Base-by-base conservation (phyloP, 345 rosid genomes). In the Ceriops decandra region DNA sequence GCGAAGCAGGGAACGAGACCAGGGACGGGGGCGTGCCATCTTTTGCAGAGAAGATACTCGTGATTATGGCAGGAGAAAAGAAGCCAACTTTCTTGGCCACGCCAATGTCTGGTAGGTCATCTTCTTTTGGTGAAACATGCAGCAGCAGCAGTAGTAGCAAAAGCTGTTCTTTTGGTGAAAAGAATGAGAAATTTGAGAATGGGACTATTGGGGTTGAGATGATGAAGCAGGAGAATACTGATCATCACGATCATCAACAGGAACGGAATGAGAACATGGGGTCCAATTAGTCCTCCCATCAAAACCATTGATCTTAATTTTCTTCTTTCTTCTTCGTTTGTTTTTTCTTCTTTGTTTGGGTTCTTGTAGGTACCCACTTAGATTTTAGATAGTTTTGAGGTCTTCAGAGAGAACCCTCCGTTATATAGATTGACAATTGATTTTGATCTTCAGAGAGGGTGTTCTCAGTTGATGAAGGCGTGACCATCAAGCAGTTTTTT, bases 31-130 rank as follows among this genome's bases (percentile, higher is more conserved):
- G 32, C 67, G 60, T 51, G 74, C 60, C 21, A 81, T 56, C 72
- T 42, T 72, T 81, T 60, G 93, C 89, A 53, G 97, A 88, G 75
- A 93, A 88, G 83, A 73, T 90, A 5, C 61, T 90, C 74, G 98
- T 93, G 47, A 86, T 93, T 51, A 91, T 93, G 96, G 97, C 98
- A 0, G 98, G 97, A 4, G 76, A 89, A 63, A 72, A 73, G 2
- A 88, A 91, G 62, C 91, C 97, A 4, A 89, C 90, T 26, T 83
- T 80, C 75, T 66, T 93, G 74, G 97, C 98, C 5, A 93, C 95
- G 0, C 97, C 92, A 28, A 66, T 78, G 70, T 76, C 87, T 9
- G 65, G 69, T 72, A 36, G 81, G 70, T 79, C 83, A 13, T 79
- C 85, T 30, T 80, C 79, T 31, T 83, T 84, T 8, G 83, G 80